phyloP scores from a whole-genome alignment of 495 filamentous ascomycete genomes.

The Aspergillus sclerotioniger region DNA sequence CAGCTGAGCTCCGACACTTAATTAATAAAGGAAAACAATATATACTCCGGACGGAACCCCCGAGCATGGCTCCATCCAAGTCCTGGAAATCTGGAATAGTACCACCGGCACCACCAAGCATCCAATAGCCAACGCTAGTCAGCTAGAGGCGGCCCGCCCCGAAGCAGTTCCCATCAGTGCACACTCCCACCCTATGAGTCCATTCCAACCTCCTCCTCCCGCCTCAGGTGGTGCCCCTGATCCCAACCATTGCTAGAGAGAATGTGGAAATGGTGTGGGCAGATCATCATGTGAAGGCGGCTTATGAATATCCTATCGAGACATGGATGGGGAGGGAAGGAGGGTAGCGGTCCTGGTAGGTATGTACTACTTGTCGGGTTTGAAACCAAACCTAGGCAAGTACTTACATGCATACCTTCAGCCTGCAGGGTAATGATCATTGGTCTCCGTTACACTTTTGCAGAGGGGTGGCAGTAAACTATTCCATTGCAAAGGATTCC shows the following conservation, averaged over 20 bases:
- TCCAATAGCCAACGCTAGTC: background rate
- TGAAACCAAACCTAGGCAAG: too few relatives aligned
- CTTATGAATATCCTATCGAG: too few relatives aligned
- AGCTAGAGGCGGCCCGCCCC: conserved; percentile 11
- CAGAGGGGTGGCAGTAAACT: background rate
- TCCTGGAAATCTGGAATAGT: background rate
- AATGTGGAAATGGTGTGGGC: background rate
- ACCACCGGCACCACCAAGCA: background rate
- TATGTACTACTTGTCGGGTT: background rate
- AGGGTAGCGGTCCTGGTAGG: too few relatives aligned
- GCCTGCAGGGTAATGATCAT: background rate
- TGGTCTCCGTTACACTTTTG: background rate
- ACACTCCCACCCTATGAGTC: too few relatives aligned
- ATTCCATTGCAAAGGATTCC: too few relatives aligned
- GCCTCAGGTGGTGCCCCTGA: background rate
- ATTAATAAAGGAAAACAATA: background rate
- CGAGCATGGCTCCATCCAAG: background rate
- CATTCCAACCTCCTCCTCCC: background rate
- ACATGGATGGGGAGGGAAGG: too few relatives aligned
- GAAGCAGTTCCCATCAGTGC: conserved; percentile 10
- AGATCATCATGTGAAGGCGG: background rate
- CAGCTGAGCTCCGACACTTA: background rate
- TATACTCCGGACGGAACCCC: background rate
- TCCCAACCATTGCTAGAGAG: background rate
- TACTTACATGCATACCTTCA: background rate